These are phyloP conservation scores for Uromyces viciae-fabae DNA, from an alignment of 1,284 basidiomycete species.

Conservation along the genomic window DNA sequence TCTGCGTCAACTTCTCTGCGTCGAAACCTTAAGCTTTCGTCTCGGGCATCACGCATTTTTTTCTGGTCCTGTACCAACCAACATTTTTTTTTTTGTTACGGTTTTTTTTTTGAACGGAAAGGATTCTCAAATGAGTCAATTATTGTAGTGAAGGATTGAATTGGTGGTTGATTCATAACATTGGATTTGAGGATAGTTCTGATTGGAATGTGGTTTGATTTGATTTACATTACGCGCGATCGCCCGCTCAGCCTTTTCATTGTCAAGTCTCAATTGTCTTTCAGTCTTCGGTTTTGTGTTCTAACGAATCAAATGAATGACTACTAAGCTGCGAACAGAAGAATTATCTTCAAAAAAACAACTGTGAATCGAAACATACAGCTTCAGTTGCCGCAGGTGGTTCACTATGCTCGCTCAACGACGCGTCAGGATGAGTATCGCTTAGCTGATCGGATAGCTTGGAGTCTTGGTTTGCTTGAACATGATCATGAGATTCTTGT, in stretches of 20 bases:
- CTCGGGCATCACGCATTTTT: conserved; percentile 33
- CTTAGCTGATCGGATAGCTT: conserved; percentile 7
- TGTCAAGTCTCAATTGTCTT: conserved; percentile 29
- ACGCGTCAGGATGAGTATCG: not conserved
- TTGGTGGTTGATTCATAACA: no score
- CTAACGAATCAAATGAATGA: not conserved
- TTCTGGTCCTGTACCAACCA: conserved; percentile 20
- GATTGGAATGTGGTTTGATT: not conserved
- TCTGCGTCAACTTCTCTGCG: conserved; percentile 41
- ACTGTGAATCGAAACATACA: not conserved
- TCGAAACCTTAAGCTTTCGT: conserved; percentile 33
- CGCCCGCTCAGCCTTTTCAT: conserved; percentile 39
- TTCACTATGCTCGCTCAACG: not conserved
- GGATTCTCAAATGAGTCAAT: not conserved
- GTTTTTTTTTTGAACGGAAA: not conserved
- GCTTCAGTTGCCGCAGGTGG: not conserved
- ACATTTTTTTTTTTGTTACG: not conserved
- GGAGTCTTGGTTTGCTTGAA: no score
- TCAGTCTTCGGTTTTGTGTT: not conserved
- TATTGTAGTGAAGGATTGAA: not conserved
- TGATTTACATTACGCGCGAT: conserved; percentile 35
- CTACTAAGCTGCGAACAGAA: not conserved
- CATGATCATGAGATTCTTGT: not conserved
- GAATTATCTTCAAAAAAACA: not conserved
- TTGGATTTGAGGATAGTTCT: not conserved